phyloP scores from a whole-genome alignment of 768 basidiomycete species.

The Trichaptum fuscoviolaceum region DNA sequence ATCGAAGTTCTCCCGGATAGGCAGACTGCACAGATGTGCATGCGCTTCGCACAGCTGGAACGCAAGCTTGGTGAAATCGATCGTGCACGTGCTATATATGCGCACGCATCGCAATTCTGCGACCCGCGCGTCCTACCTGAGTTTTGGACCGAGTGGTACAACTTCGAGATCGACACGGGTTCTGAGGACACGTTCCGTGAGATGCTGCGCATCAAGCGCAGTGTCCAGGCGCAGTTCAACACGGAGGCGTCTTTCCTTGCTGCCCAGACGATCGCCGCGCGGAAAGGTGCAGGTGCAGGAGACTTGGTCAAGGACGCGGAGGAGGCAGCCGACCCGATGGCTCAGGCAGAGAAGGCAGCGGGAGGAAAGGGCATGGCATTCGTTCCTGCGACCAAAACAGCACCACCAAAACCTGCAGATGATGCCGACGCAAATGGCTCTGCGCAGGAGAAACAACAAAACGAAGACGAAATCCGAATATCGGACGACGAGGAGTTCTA shows the following conservation, averaged over 20 bases:
- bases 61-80: conserved; percentile 99
- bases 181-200: conserved; percentile 98
- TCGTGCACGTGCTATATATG: conserved; percentile 92
- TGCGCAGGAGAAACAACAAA: conserved; percentile 34
- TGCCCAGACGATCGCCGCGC: conserved; percentile 78
- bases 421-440: conserved; percentile 30
- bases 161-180: conserved; percentile 97
- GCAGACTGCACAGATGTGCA: conserved; percentile 96
- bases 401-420: conserved; percentile 32
- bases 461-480: conserved; percentile 85
- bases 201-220: conserved; percentile 93
- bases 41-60: conserved; percentile 92
- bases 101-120: conserved; percentile 98
- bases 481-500: conserved; percentile 71
- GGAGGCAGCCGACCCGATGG: conserved; percentile 72
- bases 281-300: conserved; percentile 46
- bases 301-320: conserved; percentile 36
- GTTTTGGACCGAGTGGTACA: conserved; percentile 98
- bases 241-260: conserved; percentile 92
- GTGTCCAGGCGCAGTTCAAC: conserved; percentile 98
- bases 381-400: conserved; percentile 63
- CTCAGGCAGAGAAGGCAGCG: conserved; percentile 69
- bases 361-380: conserved; percentile 62
- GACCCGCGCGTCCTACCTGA: conserved; percentile 87
- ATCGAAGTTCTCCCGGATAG: conserved; percentile 89